A percentile compares a stretch with the other conserved stretches of the same genome.
phyloP scores from a whole-genome alignment of 805 yeast genomes.

The Cyberlindnera mycetangii region DNA sequence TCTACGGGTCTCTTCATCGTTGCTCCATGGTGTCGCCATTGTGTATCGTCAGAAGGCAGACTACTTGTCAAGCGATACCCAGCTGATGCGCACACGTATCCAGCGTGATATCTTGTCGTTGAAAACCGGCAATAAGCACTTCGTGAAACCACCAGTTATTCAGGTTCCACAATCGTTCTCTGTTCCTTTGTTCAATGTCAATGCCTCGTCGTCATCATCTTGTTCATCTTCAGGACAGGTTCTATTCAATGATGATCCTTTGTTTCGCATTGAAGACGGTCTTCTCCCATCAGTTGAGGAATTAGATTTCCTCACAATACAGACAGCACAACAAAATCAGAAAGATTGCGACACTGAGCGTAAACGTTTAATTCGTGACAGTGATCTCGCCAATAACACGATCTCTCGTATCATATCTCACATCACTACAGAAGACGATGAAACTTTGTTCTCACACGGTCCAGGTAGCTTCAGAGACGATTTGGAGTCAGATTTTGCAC shows the following conservation, averaged over 20 bases:
- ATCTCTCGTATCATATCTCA: slow-evolving; percentile 10
- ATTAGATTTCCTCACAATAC: slow-evolving; percentile 17
- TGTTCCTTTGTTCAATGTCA: background rate
- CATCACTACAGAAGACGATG: slow-evolving; percentile 8
- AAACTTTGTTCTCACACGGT: slow-evolving; percentile 5
- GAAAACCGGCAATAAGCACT: slow-evolving; percentile 6
- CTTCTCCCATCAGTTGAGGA: slow-evolving; percentile 27
- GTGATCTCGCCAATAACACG: slow-evolving; percentile 21
- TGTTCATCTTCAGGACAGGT: slow-evolving; percentile 9
- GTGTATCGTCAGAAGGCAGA: slow-evolving; percentile 47
- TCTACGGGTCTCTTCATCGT: slow-evolving; percentile 36
- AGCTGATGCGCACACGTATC: slow-evolving; percentile 22
- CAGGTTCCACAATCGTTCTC: slow-evolving; percentile 6
- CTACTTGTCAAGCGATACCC: slow-evolving; percentile 35
- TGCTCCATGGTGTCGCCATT: slow-evolving; percentile 45
- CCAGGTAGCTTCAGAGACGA: slow-evolving; percentile 10
- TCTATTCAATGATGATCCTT: slow-evolving; percentile 36
- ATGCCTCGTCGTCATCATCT: background rate
- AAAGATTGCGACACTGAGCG: background rate
- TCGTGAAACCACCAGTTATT: slow-evolving; percentile 10
- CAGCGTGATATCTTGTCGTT: slow-evolving; percentile 22
- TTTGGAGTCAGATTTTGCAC: slow-evolving; percentile 18
- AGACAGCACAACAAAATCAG: background rate
- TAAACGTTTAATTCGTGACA: slow-evolving; percentile 12
- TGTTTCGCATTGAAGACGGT: slow-evolving; percentile 33